Percentiles rank a stretch among this genome's conserved stretches.
phyloP scores from a whole-genome alignment of 257 asterid genomes.

The Nicotiana obtusifolia region DNA sequence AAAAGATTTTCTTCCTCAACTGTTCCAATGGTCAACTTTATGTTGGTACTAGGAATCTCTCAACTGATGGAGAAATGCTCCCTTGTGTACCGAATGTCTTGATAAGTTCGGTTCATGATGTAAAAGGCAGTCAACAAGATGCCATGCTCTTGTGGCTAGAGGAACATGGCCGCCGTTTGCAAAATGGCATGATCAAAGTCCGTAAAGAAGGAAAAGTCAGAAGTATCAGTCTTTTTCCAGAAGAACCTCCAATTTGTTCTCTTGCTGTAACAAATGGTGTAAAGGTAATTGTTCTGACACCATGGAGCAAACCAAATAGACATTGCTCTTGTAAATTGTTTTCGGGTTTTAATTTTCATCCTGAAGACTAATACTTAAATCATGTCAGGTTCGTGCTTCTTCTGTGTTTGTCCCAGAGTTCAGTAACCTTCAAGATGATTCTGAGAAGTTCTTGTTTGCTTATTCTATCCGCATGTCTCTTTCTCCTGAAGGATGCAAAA shows the following conservation, averaged over 20 bases:
- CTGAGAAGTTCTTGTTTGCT: slow-evolving; percentile 50
- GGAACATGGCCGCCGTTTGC: slow-evolving; percentile 72
- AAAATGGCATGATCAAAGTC: slow-evolving; percentile 54
- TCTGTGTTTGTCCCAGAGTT: slow-evolving; percentile 78
- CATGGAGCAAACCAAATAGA: neutral
- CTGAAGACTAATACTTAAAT: slow-evolving; percentile 3
- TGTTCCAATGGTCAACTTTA: slow-evolving; percentile 73
- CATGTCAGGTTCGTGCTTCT: slow-evolving; percentile 81
- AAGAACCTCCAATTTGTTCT: slow-evolving; percentile 62
- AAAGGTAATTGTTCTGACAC: slow-evolving; percentile 41
- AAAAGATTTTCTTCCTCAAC: slow-evolving; percentile 64
- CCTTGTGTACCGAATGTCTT: slow-evolving; percentile 78
- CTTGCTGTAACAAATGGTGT: slow-evolving; percentile 73
- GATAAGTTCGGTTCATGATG: slow-evolving; percentile 44
- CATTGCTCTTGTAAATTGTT: neutral
- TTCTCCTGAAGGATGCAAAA: slow-evolving; percentile 63
- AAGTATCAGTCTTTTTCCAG: slow-evolving; percentile 72
- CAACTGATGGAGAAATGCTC: slow-evolving; percentile 62
- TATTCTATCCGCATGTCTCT: slow-evolving; percentile 86
- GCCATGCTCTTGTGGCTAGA: slow-evolving; percentile 87
- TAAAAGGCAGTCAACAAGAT: slow-evolving; percentile 51
- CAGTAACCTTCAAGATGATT: slow-evolving; percentile 53
- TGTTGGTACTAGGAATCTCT: slow-evolving; percentile 73
- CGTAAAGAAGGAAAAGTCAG: slow-evolving; percentile 43
- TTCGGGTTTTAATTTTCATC: neutral